Evolutionary conservation across 345 rosid species (phyloP), one percentile per base, ranked within the genome.

Genomic region (Hevea brasiliensis): DNA sequence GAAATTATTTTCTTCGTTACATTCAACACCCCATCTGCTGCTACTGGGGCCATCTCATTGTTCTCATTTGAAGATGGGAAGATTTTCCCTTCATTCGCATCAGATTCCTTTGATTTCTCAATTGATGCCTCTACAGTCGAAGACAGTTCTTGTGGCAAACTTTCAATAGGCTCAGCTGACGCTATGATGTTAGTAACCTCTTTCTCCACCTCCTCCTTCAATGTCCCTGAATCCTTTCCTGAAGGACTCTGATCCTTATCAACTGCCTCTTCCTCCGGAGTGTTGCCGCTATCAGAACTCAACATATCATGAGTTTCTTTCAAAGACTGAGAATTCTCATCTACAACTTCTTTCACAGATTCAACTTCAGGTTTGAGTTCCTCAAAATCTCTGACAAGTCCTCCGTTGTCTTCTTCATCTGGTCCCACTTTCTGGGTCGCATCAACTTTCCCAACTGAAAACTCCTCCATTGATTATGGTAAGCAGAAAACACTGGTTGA

Each of bases 381-480:
- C 44, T 68, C 75, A 53, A 53, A 26, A 47, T 63, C 41, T 32
- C 77, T 70, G 27, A 21, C 2, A 26, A 47, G 47, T 4, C 57
- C 50, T 27, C 68, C 50, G 54, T 66, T 42, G 23, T 61, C 72
- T 35, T 73, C 59, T 44, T 67, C 78, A 48, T 23, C 48, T 13
- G 44, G 37, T 74, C 68, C 75, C n/a, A 40, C 77, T n/a, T 47
- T 74, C 73, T 27, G 70, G 62, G 70, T 51, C 74, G 61, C 77
- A 68, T 71, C 75, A 44, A 59, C 8, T 35, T 62, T 71, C 64
- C 74, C 76, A 12, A 76, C 76, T 20, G 81, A 68, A 56, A 62
- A 13, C 26, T 50, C 81, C 66, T 82, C 88, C 85, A 80, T 61
- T 50, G 24, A 64, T 61, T n/a, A 68, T 62, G 71, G 67, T 57